These are phyloP conservation scores for Aspergillus puulaauensis DNA, from an alignment of 2,329 filamentous ascomycete genomes.

Conservation along the genomic window DNA sequence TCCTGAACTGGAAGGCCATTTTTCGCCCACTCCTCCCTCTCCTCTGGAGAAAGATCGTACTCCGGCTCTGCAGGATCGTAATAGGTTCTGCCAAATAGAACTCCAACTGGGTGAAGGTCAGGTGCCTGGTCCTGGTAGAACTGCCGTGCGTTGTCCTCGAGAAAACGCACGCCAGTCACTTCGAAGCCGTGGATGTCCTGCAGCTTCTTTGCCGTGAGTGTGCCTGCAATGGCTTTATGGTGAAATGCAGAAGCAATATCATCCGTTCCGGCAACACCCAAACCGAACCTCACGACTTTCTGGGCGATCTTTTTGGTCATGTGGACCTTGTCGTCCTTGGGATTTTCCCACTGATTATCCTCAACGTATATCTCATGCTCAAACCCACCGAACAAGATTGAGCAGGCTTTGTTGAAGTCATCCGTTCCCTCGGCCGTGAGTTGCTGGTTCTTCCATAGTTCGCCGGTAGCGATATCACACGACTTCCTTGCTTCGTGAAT, in stretches of 20 bases:
- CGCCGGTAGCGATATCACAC: constrained; percentile 65
- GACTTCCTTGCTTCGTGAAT: constrained; percentile 65
- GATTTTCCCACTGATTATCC: constrained; percentile 42
- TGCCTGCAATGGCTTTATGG: constrained; percentile 31
- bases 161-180: constrained; percentile 53
- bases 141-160: constrained; percentile 44
- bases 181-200: constrained; percentile 61
- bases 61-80: constrained; percentile 41
- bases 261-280: constrained; percentile 48
- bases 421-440: constrained; percentile 65
- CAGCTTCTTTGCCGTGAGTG: constrained; percentile 43
- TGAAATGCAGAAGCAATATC: constrained; percentile 40
- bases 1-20: constrained; percentile 24
- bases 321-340: constrained; percentile 30
- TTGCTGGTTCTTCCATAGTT: constrained; percentile 62
- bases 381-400: constrained; percentile 63
- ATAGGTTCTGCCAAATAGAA: constrained; percentile 53
- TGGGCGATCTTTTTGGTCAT: constrained; percentile 49
- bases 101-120: constrained; percentile 53
- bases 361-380: constrained; percentile 45
- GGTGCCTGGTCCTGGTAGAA: constrained; percentile 49
- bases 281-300: constrained; percentile 51
- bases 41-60: constrained; percentile 39
- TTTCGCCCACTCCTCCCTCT: constrained; percentile 26
- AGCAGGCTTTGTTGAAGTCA: constrained; percentile 75